phyloP scores from a whole-genome alignment of 1,284 basidiomycete species.

The Sphaerobolus stellatus region DNA sequence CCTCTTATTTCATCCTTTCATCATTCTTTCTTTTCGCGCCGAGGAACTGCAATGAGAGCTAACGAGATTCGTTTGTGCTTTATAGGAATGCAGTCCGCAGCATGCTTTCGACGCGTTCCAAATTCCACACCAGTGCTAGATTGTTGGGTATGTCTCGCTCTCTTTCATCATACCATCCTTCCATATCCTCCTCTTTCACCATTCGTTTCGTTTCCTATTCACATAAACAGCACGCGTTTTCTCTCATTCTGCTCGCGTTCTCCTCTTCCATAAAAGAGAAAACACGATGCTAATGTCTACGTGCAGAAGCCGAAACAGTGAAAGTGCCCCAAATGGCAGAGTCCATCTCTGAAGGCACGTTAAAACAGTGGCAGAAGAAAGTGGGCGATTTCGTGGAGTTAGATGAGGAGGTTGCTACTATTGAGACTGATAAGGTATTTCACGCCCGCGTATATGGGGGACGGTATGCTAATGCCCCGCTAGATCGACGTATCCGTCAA shows the following conservation, averaged over 20 bases:
- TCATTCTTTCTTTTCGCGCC: too few species aligned
- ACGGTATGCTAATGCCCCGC: background rate
- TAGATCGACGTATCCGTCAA: slow-evolving; percentile 98
- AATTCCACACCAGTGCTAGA: slow-evolving; percentile 68
- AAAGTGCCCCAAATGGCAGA: slow-evolving; percentile 99
- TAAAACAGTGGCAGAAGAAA: slow-evolving; percentile 95
- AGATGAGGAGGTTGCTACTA: slow-evolving; percentile 96
- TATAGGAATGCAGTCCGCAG: slow-evolving; percentile 47
- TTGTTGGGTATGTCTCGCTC: slow-evolving; percentile 58
- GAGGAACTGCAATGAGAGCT: too few species aligned
- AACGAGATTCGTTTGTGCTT: slow-evolving; percentile 39
- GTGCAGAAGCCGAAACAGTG: slow-evolving; percentile 71
- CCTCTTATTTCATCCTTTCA: too few species aligned
- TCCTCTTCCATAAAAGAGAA: too few species aligned
- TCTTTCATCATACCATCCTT: too few species aligned
- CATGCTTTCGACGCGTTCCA: slow-evolving; percentile 48
- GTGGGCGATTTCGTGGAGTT: slow-evolving; percentile 88
- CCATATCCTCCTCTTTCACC: too few species aligned
- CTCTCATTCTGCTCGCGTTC: too few species aligned
- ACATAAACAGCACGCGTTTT: too few species aligned
- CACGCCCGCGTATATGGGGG: background rate
- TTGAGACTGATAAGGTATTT: slow-evolving; percentile 96
- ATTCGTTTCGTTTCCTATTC: too few species aligned
- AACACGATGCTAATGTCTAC: slow-evolving; percentile 3
- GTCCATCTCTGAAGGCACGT: slow-evolving; percentile 96